Percentiles rank a stretch among this genome's conserved stretches.
phyloP scores from a whole-genome alignment of 2,329 filamentous ascomycete genomes.

The Raffaelea arxii region DNA sequence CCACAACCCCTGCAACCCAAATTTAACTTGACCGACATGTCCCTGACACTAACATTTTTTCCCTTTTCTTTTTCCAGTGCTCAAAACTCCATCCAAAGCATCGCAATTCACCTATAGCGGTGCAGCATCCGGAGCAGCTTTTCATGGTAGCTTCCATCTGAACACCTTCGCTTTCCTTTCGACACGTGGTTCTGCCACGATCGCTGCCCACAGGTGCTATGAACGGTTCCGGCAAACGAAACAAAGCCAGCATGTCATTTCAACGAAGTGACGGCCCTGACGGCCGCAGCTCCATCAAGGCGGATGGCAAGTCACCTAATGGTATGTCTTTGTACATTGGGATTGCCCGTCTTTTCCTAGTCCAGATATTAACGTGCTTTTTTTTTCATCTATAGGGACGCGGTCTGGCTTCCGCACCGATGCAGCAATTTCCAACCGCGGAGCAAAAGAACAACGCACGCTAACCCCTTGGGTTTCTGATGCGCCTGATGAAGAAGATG shows the following conservation, averaged over 20 bases:
- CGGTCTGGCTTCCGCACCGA: constrained; percentile 73
- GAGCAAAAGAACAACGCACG: constrained; percentile 59
- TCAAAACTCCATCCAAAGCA: too few species aligned
- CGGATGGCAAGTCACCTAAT: constrained; percentile 27
- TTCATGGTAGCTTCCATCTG: constrained; percentile 17
- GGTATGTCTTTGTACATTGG: constrained; percentile 20
- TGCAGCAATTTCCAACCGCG: constrained; percentile 71
- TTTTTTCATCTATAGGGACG: constrained; percentile 39
- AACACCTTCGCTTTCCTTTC: constrained; percentile 18
- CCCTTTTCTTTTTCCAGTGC: too few species aligned
- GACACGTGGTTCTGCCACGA: constrained; percentile 24
- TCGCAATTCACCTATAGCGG: neutral
- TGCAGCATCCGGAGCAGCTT: constrained; percentile 10
- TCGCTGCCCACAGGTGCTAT: constrained; percentile 18
- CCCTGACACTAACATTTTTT: too few species aligned
- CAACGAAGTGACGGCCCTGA: constrained; percentile 22
- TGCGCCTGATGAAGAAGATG: constrained; percentile 50
- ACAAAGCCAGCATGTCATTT: constrained; percentile 22
- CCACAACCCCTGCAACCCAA: too few species aligned
- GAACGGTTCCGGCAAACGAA: constrained; percentile 20
- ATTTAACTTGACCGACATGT: too few species aligned
- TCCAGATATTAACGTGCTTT: neutral
- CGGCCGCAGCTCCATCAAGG: constrained; percentile 20
- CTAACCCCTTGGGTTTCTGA: constrained; percentile 77
- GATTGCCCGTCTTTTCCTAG: neutral